Base-by-base conservation (phyloP, 371 early-diverging fungal species). In the Circinella umbellata region DNA sequence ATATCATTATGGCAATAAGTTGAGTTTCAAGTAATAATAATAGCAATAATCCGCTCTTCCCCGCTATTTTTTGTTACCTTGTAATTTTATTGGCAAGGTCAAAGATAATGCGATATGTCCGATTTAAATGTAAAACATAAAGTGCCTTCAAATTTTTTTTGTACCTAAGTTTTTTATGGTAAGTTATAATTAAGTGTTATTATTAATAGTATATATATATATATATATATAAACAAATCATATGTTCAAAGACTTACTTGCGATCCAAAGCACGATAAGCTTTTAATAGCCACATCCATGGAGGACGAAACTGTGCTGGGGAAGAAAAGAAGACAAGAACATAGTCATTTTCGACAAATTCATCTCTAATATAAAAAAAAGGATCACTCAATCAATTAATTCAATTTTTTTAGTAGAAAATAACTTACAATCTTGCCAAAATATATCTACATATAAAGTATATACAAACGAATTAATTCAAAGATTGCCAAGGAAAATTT, bases 121-220 rank as follows among this genome's bases (percentile, higher is more conserved):
- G 72, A 18, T 80, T 72, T 51, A 73, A 90, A 76, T 98, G 97
- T 7, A 98, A 95, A 13, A 98, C 90, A 77, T 93, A 93, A 2
- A 98, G 79, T 27, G 85, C 88, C 78, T 97, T 98, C 42, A 98
- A 79, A 77, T 98, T 96, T 82, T 98, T 98, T 55, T 95, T 92
- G 84, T 92, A 95, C 73, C 94, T 95, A 72, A 60, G 53, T 42
- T 42, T 42, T 42, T 42, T 11, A 42, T 9, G 6, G 11, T 42
- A 0, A 42, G 3, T 42, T 42, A 6, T 9, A 42, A 42, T 42
- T 11, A 42, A 6, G 11, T 0, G 3, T 42, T 42, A 11, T 42
- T 11, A 6, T 1, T 42, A 42, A 6, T 42, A 9, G 6, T 11
- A 42, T 42, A 6, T 11, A 42, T 42, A 39, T 39, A 39, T 39